phyloP scores from a whole-genome alignment of 345 rosid genomes.

The Luvunga scandens region DNA sequence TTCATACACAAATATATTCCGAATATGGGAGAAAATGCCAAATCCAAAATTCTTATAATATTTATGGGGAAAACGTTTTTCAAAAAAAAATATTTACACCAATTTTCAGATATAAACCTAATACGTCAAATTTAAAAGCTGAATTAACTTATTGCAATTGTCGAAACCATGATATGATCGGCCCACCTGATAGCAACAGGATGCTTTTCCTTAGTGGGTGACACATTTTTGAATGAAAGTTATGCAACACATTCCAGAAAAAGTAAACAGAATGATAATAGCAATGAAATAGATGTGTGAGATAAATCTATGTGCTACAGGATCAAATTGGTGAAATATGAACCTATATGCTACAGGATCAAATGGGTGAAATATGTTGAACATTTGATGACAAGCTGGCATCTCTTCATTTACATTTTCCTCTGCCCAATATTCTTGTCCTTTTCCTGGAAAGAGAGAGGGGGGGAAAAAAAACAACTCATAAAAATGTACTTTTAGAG shows the following conservation, averaged over 20 bases:
- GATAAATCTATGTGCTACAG: slow-evolving; percentile 92
- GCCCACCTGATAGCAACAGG: background rate
- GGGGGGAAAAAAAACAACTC: background rate
- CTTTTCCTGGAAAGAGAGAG: slow-evolving; percentile 63
- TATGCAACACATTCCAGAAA: background rate
- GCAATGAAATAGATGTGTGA: background rate
- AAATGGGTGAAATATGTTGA: slow-evolving; percentile 95
- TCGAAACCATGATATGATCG: background rate
- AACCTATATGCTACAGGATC: slow-evolving; percentile 99
- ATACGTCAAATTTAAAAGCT: background rate
- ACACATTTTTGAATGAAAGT: background rate
- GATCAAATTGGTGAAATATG: slow-evolving; percentile 96
- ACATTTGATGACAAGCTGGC: slow-evolving; percentile 93
- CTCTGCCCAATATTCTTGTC: slow-evolving; percentile 82
- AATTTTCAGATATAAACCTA: background rate
- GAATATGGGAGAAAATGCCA: background rate
- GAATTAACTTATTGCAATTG: background rate
- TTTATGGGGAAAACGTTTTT: background rate
- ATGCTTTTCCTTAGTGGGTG: background rate
- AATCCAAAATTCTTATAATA: background rate
- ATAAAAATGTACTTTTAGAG: background rate
- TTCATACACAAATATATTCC: background rate
- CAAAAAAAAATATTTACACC: background rate
- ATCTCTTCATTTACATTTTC: slow-evolving; percentile 82
- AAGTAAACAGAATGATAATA: background rate